phyloP scores from a whole-genome alignment of 177 flowering plant genomes.

The Tripterygium wilfordii region DNA sequence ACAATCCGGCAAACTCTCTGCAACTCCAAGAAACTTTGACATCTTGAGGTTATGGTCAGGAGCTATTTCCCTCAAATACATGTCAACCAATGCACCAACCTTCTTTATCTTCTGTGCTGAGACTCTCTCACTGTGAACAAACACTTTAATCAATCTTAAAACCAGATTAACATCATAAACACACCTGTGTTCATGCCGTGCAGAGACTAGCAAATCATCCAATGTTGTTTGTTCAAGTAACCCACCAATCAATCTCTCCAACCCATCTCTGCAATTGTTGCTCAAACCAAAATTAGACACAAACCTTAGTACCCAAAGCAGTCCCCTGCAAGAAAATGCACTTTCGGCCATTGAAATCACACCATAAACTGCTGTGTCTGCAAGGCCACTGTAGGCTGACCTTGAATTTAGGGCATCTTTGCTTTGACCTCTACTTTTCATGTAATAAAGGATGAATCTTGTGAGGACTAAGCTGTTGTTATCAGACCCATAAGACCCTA shows the following conservation, averaged over 20 bases:
- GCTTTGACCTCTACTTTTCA: slow-evolving; percentile 27
- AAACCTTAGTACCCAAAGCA: slow-evolving; percentile 61
- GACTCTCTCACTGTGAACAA: slow-evolving; percentile 32
- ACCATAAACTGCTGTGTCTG: slow-evolving; percentile 69
- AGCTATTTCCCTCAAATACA: slow-evolving; percentile 76
- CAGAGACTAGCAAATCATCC: slow-evolving; percentile 66
- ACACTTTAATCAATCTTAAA: slow-evolving; percentile 55
- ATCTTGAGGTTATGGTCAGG: slow-evolving; percentile 77
- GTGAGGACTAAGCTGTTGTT: slow-evolving; percentile 58
- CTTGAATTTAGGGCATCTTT: slow-evolving; percentile 3
- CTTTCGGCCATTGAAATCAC: slow-evolving; percentile 41
- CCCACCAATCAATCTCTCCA: slow-evolving; percentile 69
- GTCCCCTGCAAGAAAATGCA: slow-evolving; percentile 66
- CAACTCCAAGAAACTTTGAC: slow-evolving; percentile 73
- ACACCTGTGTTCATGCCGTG: slow-evolving; percentile 30
- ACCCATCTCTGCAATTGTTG: slow-evolving; percentile 30
- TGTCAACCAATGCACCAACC: slow-evolving; percentile 65
- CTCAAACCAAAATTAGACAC: slow-evolving; percentile 52
- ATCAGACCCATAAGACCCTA: slow-evolving; percentile 44
- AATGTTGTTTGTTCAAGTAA: slow-evolving; percentile 72
- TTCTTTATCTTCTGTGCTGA: slow-evolving; percentile 49
- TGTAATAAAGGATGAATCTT: slow-evolving; percentile 67
- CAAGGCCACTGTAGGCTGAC: slow-evolving; percentile 41
- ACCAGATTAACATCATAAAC: slow-evolving; percentile 79
- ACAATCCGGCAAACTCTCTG: slow-evolving; percentile 79